Conservation (phyloP, 257 asterid species). For the Paulownia fortunei region DNA sequence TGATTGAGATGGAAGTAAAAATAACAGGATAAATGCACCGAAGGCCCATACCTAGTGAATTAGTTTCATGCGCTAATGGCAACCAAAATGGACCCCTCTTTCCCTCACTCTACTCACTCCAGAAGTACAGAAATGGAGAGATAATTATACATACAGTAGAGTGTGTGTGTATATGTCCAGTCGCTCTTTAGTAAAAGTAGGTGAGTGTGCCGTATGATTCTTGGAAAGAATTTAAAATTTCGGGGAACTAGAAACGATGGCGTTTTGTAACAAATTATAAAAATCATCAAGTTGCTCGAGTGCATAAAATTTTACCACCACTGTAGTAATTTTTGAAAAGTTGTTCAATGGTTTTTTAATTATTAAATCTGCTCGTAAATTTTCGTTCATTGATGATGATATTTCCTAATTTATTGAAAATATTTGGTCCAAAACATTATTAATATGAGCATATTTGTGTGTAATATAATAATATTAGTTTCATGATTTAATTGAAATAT, state of each 20-base stretch:
- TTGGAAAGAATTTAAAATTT: neutral
- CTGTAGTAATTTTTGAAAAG: too few relatives aligned
- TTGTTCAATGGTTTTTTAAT: neutral
- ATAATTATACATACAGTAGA: conserved; percentile 24
- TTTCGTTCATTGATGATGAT: too few relatives aligned
- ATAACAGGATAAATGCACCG: conserved; percentile 26
- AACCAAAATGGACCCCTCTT: conserved; percentile 56
- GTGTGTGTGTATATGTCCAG: conserved; percentile 6
- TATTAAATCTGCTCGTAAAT: too few relatives aligned
- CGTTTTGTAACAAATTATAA: neutral
- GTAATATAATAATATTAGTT: too few relatives aligned
- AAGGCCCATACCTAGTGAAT: conserved; percentile 49
- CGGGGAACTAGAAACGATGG: neutral
- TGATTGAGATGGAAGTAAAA: conserved; percentile 64
- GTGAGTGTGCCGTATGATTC: conserved; percentile 4
- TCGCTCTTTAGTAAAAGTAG: conserved; percentile 24
- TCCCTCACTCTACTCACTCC: conserved; percentile 38
- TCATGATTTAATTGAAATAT: too few relatives aligned
- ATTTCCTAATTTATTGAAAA: too few relatives aligned
- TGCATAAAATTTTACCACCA: too few relatives aligned
- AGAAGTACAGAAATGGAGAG: conserved; percentile 18
- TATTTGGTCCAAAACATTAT: too few relatives aligned
- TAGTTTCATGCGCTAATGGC: conserved; percentile 42
- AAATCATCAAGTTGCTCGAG: too few relatives aligned
- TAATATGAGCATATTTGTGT: too few relatives aligned